Conservation (phyloP, 176 grass and related monocot genomes). For the Metroxylon sagu region DNA sequence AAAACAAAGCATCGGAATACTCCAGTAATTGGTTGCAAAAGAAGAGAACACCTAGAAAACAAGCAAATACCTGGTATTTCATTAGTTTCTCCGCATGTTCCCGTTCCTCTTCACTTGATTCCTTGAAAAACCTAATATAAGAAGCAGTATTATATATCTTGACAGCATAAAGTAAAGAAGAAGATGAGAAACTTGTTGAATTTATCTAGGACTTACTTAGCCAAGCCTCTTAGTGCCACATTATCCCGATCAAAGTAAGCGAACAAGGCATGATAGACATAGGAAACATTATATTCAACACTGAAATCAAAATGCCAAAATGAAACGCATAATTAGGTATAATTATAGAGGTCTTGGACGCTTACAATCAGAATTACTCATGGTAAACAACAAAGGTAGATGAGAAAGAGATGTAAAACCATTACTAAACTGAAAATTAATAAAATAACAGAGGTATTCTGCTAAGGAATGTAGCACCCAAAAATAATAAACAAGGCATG, state of each 20-base stretch:
- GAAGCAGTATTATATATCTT: too few species aligned
- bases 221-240: slow-evolving; percentile 72
- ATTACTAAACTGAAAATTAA: too few species aligned
- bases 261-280: slow-evolving; percentile 87
- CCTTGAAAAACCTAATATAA: slow-evolving; percentile 8
- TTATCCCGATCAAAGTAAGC: slow-evolving; percentile 92
- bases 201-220: slow-evolving; percentile 43
- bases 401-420: too few species aligned
- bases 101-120: slow-evolving; percentile 15
- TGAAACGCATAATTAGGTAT: not conserved
- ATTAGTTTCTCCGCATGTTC: slow-evolving; percentile 9
- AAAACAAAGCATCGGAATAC: not conserved
- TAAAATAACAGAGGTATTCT: too few species aligned
- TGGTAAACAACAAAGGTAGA: not conserved
- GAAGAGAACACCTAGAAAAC: not conserved
- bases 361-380: not conserved
- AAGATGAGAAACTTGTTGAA: too few species aligned
- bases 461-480: too few species aligned
- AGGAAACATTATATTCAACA: slow-evolving; percentile 83
- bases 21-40: not conserved
- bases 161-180: too few species aligned
- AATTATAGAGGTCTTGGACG: not conserved
- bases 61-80: slow-evolving; percentile 3
- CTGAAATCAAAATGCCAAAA: slow-evolving; percentile 26
- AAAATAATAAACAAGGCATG: too few species aligned